phyloP scores from a whole-genome alignment of 2,329 filamentous ascomycete genomes.

The Claviceps maximensis region DNA sequence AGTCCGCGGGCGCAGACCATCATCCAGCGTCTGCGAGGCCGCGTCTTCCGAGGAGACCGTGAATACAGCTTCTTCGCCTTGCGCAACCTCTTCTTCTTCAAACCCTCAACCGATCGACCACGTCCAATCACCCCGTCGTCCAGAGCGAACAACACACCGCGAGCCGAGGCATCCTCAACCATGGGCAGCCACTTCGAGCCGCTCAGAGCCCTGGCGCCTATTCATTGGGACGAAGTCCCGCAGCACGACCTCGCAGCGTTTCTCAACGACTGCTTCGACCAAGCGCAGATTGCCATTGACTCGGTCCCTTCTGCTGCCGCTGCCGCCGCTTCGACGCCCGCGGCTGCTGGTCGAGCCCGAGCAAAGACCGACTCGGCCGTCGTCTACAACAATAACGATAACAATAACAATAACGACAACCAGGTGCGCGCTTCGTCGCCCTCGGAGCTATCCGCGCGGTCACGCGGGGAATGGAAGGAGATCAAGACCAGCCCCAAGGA shows the following conservation, averaged over 20 bases:
- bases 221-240: slow-evolving; percentile 35
- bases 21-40: too few species aligned
- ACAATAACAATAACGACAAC: too few species aligned
- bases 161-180: background rate
- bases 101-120: background rate
- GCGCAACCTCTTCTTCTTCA: too few species aligned
- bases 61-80: too few species aligned
- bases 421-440: slow-evolving; percentile 36
- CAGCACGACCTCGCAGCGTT: slow-evolving; percentile 38
- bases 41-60: too few species aligned
- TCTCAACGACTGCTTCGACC: slow-evolving; percentile 45
- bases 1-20: too few species aligned
- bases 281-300: slow-evolving; percentile 59
- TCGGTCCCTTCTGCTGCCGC: slow-evolving; percentile 48
- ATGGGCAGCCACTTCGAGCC: slow-evolving; percentile 39
- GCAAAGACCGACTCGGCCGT: slow-evolving; percentile 42
- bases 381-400: too few species aligned
- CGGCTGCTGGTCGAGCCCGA: slow-evolving; percentile 31
- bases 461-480: slow-evolving; percentile 83
- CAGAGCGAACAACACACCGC: background rate
- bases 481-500: slow-evolving; percentile 58
- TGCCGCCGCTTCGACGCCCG: slow-evolving; percentile 21
- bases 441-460: slow-evolving; percentile 22
- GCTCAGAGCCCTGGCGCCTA: slow-evolving; percentile 41
- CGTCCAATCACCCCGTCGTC: too few species aligned